Base-by-base conservation (phyloP, 2,329 filamentous ascomycete species). In the Hymenoscyphus linearis region DNA sequence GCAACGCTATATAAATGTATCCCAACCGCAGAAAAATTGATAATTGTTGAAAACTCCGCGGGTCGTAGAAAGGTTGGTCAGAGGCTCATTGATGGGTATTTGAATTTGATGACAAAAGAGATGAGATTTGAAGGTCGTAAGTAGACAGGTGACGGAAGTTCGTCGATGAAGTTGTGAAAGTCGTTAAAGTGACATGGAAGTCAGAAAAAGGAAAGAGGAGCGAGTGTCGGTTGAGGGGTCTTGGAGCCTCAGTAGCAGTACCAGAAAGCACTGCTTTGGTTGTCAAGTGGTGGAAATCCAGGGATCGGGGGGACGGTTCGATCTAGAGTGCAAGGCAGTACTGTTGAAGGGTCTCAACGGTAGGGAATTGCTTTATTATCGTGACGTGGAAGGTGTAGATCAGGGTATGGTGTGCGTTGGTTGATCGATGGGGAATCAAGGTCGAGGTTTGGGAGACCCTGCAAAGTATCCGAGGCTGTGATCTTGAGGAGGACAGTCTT, bases 61-160 rank as follows among this genome's bases (percentile, higher is more conserved):
- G 70, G 69, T 73, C 70, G 72, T 73, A 69, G 71, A 70, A 70
- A 70, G 65, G 31, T 31, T 5, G 69, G 62, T 75, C 73, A 75
- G 71, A 74, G 74, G 73, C 72, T 75, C 74, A 75, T 76, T 71
- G 70, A 73, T 69, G 69, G 71, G 69, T 72, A 72, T 72, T 72
- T 64, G 70, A 85, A 75, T 68, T 80, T 34, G 79, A 66, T 76
- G 69, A 77, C 71, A 58, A 86, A 77, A 2, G 82, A 84, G 55
- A 78, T 77, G 4, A 74, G 70, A 56, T 79, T 80, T 64, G 84
- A 64, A 84, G 70, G 65, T 74, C 72, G 72, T 74, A 68, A 61
- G 67, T 66, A 58, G 62, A 63, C 68, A 66, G 64, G 61, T 65
- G 67, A 68, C 69, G 64, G 60, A 68, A 64, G 69, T 70, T 70